phyloP scores from a whole-genome alignment of 148 eudicot species.

The Pouteria glomerata region DNA sequence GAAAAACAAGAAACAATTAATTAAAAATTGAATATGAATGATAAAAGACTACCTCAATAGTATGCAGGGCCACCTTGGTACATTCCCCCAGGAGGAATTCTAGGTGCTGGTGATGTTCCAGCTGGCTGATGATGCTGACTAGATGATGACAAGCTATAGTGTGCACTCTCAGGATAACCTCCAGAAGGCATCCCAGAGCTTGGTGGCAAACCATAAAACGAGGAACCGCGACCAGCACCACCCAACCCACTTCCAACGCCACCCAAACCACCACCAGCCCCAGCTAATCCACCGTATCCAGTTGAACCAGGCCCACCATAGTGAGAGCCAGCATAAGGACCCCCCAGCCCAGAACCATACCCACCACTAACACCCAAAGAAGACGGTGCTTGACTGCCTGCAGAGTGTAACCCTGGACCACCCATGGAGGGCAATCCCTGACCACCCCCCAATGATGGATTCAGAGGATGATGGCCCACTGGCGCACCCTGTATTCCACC shows the following conservation, averaged over 20 bases:
- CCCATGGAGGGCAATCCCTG: constrained; percentile 5
- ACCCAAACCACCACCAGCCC: constrained; percentile 29
- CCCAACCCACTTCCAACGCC: constrained; percentile 31
- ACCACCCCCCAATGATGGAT: constrained; percentile 17
- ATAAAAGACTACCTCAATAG: constrained; percentile 50
- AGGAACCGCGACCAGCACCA: constrained; percentile 23
- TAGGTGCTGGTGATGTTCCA: constrained; percentile 58
- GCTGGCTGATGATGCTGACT: constrained; percentile 50
- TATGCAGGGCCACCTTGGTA: constrained; percentile 48
- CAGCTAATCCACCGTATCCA: constrained; percentile 48
- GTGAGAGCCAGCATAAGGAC: constrained; percentile 42
- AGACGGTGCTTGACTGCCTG: constrained; percentile 21
- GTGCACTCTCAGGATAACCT: constrained; percentile 48
- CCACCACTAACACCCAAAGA: constrained; percentile 41
- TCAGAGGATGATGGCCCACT: constrained; percentile 32
- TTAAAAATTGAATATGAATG: neutral
- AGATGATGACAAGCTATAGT: constrained; percentile 44
- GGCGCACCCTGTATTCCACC: constrained; percentile 36
- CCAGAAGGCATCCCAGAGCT: constrained; percentile 42
- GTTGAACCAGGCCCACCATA: constrained; percentile 45
- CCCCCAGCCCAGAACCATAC: constrained; percentile 42
- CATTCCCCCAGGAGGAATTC: constrained; percentile 58
- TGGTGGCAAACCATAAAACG: constrained; percentile 44
- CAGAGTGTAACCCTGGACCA: constrained; percentile 14
- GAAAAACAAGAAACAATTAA: neutral